phyloP scores from a whole-genome alignment of 441 rosid species.

The Oxalis stricta region DNA sequence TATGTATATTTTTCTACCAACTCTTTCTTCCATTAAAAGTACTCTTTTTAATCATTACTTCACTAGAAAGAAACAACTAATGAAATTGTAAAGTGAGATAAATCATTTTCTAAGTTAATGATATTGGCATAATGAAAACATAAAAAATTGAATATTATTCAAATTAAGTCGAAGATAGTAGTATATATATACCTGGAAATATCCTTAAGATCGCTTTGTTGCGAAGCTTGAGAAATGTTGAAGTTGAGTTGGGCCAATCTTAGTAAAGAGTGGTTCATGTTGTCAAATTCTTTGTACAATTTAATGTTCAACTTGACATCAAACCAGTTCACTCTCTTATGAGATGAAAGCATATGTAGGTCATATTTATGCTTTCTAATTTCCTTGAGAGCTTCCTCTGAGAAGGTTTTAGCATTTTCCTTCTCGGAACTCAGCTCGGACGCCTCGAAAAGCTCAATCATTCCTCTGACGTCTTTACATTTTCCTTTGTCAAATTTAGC shows the following conservation, averaged over 20 bases:
- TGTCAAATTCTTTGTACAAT: neutral
- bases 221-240: conserved; percentile 27
- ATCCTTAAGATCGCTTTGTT: conserved; percentile 28
- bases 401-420: conserved; percentile 22
- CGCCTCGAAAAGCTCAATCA: conserved; percentile 32
- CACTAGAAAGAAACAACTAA: no score
- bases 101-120: no score
- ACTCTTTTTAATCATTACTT: no score
- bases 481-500: conserved; percentile 2
- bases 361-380: no score
- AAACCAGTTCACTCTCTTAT: conserved; percentile 32
- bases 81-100: no score
- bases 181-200: conserved; percentile 30
- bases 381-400: conserved; percentile 7
- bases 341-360: conserved; percentile 24
- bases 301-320: conserved; percentile 31
- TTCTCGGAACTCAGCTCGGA: conserved; percentile 22
- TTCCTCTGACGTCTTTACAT: conserved; percentile 11
- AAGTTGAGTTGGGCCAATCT: conserved; percentile 31
- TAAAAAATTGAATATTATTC: no score
- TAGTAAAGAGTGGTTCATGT: conserved; percentile 5
- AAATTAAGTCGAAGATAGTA: no score
- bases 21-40: no score
- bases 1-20: no score
- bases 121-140: no score